Conservation (phyloP, 2,329 filamentous ascomycete genomes). For the Fusarium luffae region DNA sequence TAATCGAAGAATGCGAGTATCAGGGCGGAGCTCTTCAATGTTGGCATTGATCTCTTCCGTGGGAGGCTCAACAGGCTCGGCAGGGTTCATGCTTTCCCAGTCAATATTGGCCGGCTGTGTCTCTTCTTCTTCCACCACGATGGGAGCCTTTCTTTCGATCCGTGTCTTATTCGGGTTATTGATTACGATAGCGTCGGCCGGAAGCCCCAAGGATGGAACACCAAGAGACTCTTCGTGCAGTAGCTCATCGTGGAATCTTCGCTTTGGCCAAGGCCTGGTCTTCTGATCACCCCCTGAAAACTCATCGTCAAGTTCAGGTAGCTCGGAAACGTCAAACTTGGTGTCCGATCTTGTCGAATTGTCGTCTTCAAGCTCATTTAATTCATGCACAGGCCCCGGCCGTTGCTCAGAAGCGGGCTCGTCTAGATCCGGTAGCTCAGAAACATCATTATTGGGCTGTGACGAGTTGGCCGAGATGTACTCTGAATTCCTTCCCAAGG, state of each 20-base stretch:
- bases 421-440: slow-evolving; percentile 1
- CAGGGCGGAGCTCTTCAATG: slow-evolving; percentile 62
- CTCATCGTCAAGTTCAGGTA: slow-evolving; percentile 16
- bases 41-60: slow-evolving; percentile 55
- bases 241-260: slow-evolving; percentile 42
- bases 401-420: neutral
- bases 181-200: slow-evolving; percentile 61
- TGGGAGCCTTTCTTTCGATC: slow-evolving; percentile 21
- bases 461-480: neutral
- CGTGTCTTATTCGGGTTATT: slow-evolving; percentile 51
- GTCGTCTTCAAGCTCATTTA: slow-evolving; percentile 2
- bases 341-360: neutral
- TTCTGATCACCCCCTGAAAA: neutral
- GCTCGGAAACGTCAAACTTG: neutral
- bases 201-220: slow-evolving; percentile 50
- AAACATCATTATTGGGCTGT: neutral
- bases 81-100: slow-evolving; percentile 48
- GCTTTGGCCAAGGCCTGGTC: neutral
- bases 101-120: slow-evolving; percentile 36
- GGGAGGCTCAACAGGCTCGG: slow-evolving; percentile 42
- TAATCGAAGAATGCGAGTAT: slow-evolving; percentile 52
- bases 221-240: slow-evolving; percentile 48
- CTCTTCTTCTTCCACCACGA: slow-evolving; percentile 36
- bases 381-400: neutral
- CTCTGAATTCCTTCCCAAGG: neutral